A percentile compares a stretch with the other conserved stretches of the same genome.
These are phyloP conservation scores for Clausena lansium DNA, from an alignment of 345 rosid genomes.

Conservation along the genomic window DNA sequence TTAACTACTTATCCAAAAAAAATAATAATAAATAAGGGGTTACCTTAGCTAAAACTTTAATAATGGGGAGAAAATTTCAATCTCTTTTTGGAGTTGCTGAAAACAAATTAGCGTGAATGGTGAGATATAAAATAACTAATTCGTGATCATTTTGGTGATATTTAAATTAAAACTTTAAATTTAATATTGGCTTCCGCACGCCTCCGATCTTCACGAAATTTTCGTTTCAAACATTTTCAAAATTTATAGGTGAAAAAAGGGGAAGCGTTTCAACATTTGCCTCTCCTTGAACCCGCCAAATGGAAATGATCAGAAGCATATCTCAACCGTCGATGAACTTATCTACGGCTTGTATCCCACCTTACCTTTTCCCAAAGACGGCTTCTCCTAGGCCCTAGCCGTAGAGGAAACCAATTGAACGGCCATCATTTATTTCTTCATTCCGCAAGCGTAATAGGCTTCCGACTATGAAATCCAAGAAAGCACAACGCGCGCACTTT, in stretches of 20 bases:
- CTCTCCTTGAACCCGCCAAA: conserved; percentile 6
- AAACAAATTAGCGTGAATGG: too few relatives aligned
- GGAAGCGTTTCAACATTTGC: not conserved
- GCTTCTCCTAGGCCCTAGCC: not conserved
- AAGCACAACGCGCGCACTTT: not conserved
- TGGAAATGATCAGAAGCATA: not conserved
- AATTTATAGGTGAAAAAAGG: not conserved
- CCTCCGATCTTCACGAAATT: not conserved
- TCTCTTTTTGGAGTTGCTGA: too few relatives aligned
- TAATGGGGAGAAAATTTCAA: too few relatives aligned
- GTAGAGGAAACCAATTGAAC: not conserved
- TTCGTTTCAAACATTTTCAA: not conserved
- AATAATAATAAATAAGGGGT: too few relatives aligned
- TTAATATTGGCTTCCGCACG: not conserved
- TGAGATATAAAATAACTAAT: too few relatives aligned
- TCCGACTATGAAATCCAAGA: not conserved
- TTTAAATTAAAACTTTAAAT: too few relatives aligned
- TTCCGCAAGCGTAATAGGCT: not conserved
- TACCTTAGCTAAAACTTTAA: too few relatives aligned
- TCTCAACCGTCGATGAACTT: not conserved
- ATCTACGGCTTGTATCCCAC: not conserved
- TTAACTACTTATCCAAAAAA: too few relatives aligned
- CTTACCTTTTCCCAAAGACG: not conserved
- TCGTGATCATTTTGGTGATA: too few relatives aligned
- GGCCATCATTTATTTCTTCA: too few relatives aligned